Base-by-base conservation (phyloP, 148 eudicot genomes). In the Fallopia convolvulus region DNA sequence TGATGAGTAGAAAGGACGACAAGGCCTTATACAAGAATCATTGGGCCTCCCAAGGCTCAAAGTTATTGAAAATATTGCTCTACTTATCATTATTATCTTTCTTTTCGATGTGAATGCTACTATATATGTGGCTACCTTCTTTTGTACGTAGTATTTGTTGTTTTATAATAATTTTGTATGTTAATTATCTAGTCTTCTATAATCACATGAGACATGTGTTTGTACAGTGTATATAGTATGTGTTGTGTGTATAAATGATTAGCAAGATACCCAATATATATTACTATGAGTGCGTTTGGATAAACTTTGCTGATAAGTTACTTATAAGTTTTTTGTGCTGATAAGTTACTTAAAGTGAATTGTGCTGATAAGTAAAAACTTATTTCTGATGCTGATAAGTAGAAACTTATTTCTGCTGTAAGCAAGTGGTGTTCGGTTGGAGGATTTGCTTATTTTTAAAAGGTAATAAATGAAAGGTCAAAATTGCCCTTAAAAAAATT, bases 1-100 rank as follows among this genome's bases (percentile, higher is more conserved):
- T 74, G 76, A 74, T 74, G 53, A 74, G 55, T 74, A 68, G 53
- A 47, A 47, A 21, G 55, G 76, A 74, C 76, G 56, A 74, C 76
- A 47, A 32, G 36, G 18, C 40, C 33, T 41, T 74, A 48, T 74
- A 74, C 76, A 21, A 74, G 76, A 74, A 74, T 74, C 60, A 48
- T 74, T 74, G 56, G 56, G 56, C 18, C 76, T 47, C 55, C 76
- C 75, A 41, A 73, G 20, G 53, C 75, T 44, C 75, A 14, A 13
- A 65, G 36, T 63, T 26, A 15, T 26, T 63, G 70, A 23, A 26
- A 32, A 63, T 63, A 63, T 63, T 3, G 33, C 30, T 42, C 17
- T 72, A 32, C 13, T 42, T 72, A 41, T 42, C 32, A 41, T 41
- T 72, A 72, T n/a, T 48, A 3, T 71, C 26, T 71, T 41, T 36